Percentiles rank a stretch among this genome's conserved stretches.
phyloP scores from a whole-genome alignment of 306 rosid species.

The Arachis stenosperma region DNA sequence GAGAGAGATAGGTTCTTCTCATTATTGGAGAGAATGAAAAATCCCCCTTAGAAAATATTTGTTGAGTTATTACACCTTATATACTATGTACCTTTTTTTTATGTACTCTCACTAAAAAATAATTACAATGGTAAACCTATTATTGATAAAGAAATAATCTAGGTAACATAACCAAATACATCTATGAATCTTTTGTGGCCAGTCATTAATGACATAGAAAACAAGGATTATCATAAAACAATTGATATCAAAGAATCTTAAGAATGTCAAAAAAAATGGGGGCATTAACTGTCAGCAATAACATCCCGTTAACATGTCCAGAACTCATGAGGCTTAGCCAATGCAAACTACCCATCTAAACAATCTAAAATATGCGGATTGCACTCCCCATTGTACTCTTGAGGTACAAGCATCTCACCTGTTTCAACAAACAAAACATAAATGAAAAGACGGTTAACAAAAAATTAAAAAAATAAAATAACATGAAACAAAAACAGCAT shows the following conservation, averaged over 20 bases:
- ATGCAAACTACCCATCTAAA: background rate
- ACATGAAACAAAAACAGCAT: background rate
- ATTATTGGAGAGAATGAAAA: too few species aligned
- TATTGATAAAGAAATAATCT: too few species aligned
- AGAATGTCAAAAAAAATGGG: background rate
- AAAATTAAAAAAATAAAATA: background rate
- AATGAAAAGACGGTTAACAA: background rate
- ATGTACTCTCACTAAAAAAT: too few species aligned
- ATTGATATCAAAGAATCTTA: background rate
- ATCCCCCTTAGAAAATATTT: too few species aligned
- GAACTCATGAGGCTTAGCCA: background rate
- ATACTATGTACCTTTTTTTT: too few species aligned
- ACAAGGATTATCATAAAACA: background rate
- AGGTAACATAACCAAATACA: background rate
- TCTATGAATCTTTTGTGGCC: background rate
- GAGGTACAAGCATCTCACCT: slow-evolving; percentile 72
- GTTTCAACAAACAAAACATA: slow-evolving; percentile 22
- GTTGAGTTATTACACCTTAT: too few species aligned
- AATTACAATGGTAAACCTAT: too few species aligned
- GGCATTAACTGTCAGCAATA: background rate
- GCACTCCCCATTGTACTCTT: slow-evolving; percentile 78
- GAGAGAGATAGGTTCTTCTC: too few species aligned
- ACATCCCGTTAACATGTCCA: slow-evolving; percentile 15
- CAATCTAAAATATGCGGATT: slow-evolving; percentile 53
- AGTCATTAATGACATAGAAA: background rate